These are phyloP conservation scores for Colletotrichum trifolii DNA, from an alignment of 2,329 filamentous ascomycete genomes.

Conservation along the genomic window DNA sequence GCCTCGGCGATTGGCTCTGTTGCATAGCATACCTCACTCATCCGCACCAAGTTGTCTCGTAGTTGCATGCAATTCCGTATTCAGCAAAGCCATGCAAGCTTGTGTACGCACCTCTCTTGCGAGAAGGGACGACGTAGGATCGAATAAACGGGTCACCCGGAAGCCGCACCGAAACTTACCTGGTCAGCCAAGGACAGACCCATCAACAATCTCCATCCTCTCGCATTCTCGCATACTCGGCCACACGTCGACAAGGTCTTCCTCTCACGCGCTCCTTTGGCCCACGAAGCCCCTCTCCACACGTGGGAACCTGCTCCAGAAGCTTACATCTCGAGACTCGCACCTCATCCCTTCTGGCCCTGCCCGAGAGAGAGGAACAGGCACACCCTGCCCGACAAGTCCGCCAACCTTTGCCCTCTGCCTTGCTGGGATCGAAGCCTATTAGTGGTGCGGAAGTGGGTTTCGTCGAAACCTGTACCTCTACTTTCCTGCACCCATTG, in stretches of 20 bases:
- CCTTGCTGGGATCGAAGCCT: slow-evolving; percentile 24
- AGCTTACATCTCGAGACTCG: slow-evolving; percentile 29
- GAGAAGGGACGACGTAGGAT: slow-evolving; percentile 23
- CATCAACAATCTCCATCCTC: slow-evolving; percentile 9
- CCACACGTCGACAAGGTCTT: background rate
- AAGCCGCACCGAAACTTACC: slow-evolving; percentile 29
- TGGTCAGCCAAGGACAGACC: background rate
- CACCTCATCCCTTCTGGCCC: slow-evolving; percentile 12
- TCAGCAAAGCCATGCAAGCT: slow-evolving; percentile 1
- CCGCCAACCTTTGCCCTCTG: background rate
- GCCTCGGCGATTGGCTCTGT: too few species aligned
- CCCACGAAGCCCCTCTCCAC: slow-evolving; percentile 15
- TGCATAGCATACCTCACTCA: too few species aligned
- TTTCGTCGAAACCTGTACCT: slow-evolving; percentile 23
- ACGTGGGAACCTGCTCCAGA: slow-evolving; percentile 28
- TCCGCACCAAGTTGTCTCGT: too few species aligned
- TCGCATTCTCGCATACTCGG: slow-evolving; percentile 1
- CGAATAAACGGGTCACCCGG: slow-evolving; percentile 19
- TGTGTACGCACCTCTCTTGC: too few species aligned
- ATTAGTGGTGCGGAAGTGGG: slow-evolving; percentile 31
- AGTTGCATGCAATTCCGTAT: slow-evolving; percentile 1
- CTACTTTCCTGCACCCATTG: slow-evolving; percentile 24
- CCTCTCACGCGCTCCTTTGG: slow-evolving; percentile 17
- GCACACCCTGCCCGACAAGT: slow-evolving; percentile 6
- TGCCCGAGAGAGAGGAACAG: background rate